A percentile compares a stretch with the other conserved stretches of the same genome.
Conservation (phyloP, 2,329 filamentous ascomycete species). For the Cercospora nicotianae region DNA sequence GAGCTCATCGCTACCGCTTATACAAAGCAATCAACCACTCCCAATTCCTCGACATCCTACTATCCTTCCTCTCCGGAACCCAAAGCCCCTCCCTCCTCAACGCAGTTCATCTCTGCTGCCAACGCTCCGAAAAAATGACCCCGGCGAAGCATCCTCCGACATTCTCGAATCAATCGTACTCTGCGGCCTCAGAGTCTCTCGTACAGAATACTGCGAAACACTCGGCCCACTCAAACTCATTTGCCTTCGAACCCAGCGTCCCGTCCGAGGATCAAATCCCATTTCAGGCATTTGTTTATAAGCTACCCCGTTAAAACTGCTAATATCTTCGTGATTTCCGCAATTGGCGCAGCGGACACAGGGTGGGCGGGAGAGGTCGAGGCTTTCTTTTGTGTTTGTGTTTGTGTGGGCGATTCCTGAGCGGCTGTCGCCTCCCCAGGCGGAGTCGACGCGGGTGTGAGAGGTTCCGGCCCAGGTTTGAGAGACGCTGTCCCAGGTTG, state of each 20-base stretch:
- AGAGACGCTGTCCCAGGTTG: conserved; percentile 5
- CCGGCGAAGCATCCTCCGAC: conserved; percentile 8
- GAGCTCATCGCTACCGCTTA: background rate
- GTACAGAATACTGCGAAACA: conserved; percentile 6
- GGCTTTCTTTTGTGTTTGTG: conserved; percentile 5
- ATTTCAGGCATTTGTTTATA: conserved; percentile 7
- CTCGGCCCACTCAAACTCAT: conserved; percentile 10
- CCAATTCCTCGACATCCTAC: conserved; percentile 5
- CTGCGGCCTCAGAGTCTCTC: conserved; percentile 11
- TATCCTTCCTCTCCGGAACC: conserved; percentile 2
- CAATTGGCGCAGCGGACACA: conserved; percentile 5
- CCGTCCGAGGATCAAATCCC: conserved; percentile 7
- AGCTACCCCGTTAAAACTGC: background rate
- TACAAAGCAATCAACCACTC: conserved; percentile 7
- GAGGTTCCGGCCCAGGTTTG: conserved; percentile 7
- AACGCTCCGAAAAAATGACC: background rate
- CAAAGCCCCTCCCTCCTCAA: background rate
- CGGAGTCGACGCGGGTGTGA: conserved; percentile 12
- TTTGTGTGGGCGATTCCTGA: background rate
- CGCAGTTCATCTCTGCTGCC: background rate
- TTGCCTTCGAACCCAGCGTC: conserved; percentile 3
- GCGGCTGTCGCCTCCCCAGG: conserved; percentile 9
- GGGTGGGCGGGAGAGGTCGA: background rate
- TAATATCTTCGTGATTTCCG: conserved; percentile 9
- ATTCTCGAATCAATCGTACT: conserved; percentile 5